These are phyloP conservation scores for Rhododendron griersonianum DNA, from an alignment of 148 eudicot species.

Conservation along the genomic window DNA sequence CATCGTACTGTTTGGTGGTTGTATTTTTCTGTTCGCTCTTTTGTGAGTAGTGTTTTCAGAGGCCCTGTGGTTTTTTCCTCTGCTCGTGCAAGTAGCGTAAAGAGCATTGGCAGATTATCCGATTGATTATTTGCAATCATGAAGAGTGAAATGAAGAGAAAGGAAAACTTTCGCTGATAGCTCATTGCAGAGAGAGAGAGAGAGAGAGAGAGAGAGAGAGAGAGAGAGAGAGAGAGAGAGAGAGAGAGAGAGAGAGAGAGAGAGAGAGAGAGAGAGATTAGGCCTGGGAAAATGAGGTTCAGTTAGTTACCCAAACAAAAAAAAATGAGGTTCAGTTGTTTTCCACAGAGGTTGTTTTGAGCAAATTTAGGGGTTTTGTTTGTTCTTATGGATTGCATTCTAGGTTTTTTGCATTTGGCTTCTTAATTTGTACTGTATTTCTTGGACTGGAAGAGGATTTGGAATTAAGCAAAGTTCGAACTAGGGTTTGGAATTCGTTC, in stretches of 20 bases:
- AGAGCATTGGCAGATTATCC: neutral
- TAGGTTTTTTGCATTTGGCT: neutral
- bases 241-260: no score
- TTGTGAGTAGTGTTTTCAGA: neutral
- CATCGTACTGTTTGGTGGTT: neutral
- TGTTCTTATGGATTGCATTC: neutral
- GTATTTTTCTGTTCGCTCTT: slow-evolving; percentile 2
- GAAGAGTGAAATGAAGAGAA: neutral
- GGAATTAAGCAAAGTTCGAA: neutral
- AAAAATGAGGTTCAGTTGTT: neutral
- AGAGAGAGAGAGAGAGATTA: neutral
- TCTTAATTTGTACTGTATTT: no score
- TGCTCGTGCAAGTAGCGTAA: neutral
- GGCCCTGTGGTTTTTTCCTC: neutral
- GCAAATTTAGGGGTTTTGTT: neutral
- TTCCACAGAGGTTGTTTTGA: neutral
- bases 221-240: neutral
- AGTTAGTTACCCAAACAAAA: no score
- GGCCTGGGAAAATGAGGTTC: neutral
- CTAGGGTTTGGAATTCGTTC: slow-evolving; percentile 11
- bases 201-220: no score
- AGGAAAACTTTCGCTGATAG: neutral
- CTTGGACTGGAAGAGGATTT: no score
- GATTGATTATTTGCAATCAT: neutral
- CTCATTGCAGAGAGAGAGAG: no score